These are phyloP conservation scores for Penicillium malachiteum DNA, from an alignment of 495 filamentous ascomycete species.

Conservation along the genomic window DNA sequence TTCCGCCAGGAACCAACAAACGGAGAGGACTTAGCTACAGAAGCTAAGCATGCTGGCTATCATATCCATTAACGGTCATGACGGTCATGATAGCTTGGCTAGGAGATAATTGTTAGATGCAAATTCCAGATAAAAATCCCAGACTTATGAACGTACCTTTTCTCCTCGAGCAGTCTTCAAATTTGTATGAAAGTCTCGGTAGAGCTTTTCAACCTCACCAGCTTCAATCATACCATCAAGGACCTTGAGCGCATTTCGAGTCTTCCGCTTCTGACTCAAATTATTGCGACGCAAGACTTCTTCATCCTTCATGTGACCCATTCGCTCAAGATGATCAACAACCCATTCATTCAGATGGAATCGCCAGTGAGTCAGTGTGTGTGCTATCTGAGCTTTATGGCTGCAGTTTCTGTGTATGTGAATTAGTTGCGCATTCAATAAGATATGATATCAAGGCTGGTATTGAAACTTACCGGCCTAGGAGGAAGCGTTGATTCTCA, in stretches of 20 bases:
- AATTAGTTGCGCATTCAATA: neutral
- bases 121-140: too few species aligned
- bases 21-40: too few species aligned
- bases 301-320: conserved; percentile 52
- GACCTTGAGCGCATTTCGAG: conserved; percentile 54
- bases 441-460: neutral
- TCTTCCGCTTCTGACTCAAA: conserved; percentile 51
- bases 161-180: conserved; percentile 52
- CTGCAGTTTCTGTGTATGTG: conserved; percentile 53
- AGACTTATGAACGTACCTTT: conserved; percentile 2
- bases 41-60: too few species aligned
- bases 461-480: conserved; percentile 41
- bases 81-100: too few species aligned
- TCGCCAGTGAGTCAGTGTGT: conserved; percentile 74
- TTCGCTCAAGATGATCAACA: conserved; percentile 53
- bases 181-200: conserved; percentile 58
- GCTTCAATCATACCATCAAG: conserved; percentile 56
- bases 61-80: too few species aligned
- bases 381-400: conserved; percentile 65
- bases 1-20: too few species aligned
- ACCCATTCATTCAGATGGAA: conserved; percentile 70
- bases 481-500: conserved; percentile 37
- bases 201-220: conserved; percentile 56
- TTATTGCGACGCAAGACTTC: conserved; percentile 55
- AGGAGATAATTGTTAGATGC: neutral